Evolutionary conservation across 2,329 filamentous ascomycete genomes (phyloP), one percentile per base, ranked within the genome.

Genomic region (Nothomitra cinnamomea): DNA sequence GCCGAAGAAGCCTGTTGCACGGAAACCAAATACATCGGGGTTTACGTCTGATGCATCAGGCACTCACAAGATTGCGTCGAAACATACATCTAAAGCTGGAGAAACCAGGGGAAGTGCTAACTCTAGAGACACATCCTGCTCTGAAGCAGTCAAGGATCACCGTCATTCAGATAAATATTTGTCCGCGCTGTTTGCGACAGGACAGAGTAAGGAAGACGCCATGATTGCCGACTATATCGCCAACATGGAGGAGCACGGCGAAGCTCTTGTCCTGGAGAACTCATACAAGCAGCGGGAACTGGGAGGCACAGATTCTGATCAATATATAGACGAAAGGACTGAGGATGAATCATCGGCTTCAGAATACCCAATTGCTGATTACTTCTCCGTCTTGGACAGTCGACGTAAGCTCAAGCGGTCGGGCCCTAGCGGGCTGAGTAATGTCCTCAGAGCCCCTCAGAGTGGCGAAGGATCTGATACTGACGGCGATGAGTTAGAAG

Each of bases 151-250:
- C 12, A 21, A 28, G 15, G 13, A 19, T 24, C 12, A 51, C 15
- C 28, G 28, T 19, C 49, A 12, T 19, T n/a, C 19, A 12, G 22
- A 28, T 50, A 5, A 24, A 19, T 35, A 13, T 22, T 21, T 24
- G 38, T 24, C 22, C 19, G 57, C 60, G 12, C 58, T 62, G 32
- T 69, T 53, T 58, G 54, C 21, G 21, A 56, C 42, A 28, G 48
- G 41, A 38, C 22, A 43, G 4, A 21, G 25, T 12, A 53, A 58
- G 4, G 54, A 58, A 32, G 57, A 54, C 25, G 45, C 24, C 15
- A 55, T 53, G 28, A 25, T 69, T 10, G 64, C 63, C 17, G 69
- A 70, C 54, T 70, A 70, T 55, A 65, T 70, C 36, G 64, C 61
- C 35, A 68, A 70, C 51, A 67, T 69, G 21, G 61, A 64, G 50